Base-by-base conservation (phyloP, 2,329 filamentous ascomycete genomes). In the Zasmidium cellare region DNA sequence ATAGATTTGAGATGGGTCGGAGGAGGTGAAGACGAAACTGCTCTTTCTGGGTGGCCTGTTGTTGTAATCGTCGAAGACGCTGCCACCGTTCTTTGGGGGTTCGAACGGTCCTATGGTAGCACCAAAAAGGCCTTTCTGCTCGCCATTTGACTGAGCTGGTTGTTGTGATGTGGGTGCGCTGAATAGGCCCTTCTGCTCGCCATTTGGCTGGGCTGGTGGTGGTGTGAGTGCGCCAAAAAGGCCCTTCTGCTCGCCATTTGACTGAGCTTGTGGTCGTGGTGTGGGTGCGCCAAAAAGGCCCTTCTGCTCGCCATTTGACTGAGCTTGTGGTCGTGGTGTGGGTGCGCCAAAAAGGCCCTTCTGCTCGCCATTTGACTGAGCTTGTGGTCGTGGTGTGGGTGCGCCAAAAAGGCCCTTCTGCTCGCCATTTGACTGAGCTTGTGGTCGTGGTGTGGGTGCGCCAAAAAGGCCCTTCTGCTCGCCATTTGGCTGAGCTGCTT, bases 321-420 rank as follows among this genome's bases (percentile, higher is more conserved):
- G n/a, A n/a, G n/a, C n/a, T n/a, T n/a, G n/a, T n/a, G n/a, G n/a
- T n/a, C n/a, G n/a, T n/a, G n/a, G n/a, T n/a, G n/a, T n/a, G n/a
- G n/a, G n/a, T 7, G 60, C 22, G 22, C 62, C 62, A 35, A 65
- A 65, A 2, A 65, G 52, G 22, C 62, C 62, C 12, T 50, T 60
- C 48, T 44, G 50, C 41, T 54, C 47, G 19, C 57, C 55, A 35
- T 50, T 55, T 12, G 51, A 20, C 22, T 51, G 55, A n/a, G 22
- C 23, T 35, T 19, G 47, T 45, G 47, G 51, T 14, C 38, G 52
- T n/a, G 25, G 25, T 24, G 38, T 51, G n/a, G 35, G 52, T 5
- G 56, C 25, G 25, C 59, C 58, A 35, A 58, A 57, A 23, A 63
- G 53, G 22, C n/a, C n/a, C n/a, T n/a, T n/a, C n/a, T n/a, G n/a